Evolutionary conservation across 2,329 filamentous ascomycete species (phyloP).

Genomic region (Dendryphion nanum): DNA sequence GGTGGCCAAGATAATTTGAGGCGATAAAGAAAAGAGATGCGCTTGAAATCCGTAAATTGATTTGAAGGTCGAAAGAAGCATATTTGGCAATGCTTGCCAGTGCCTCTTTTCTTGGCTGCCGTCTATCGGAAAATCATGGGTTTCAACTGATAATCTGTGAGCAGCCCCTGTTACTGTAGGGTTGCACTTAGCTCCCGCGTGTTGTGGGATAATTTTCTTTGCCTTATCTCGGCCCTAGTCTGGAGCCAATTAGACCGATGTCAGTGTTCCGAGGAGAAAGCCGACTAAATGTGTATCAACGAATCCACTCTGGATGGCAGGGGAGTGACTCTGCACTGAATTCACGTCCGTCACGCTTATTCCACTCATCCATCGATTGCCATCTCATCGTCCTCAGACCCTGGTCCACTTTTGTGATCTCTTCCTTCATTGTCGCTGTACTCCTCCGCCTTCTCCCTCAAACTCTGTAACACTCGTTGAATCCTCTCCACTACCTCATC

Average conservation of each 20-base stretch:
- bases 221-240: slow-evolving; percentile 9
- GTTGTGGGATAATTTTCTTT: slow-evolving; percentile 3
- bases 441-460: slow-evolving; percentile 13
- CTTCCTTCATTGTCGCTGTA: background rate
- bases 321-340: too few relatives aligned
- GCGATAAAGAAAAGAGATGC: too few relatives aligned
- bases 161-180: background rate
- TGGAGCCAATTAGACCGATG: slow-evolving; percentile 9
- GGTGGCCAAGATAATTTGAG: too few relatives aligned
- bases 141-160: background rate
- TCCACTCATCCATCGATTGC: slow-evolving; percentile 4
- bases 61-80: background rate
- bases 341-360: too few relatives aligned
- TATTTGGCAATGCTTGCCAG: too few relatives aligned
- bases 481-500: slow-evolving; percentile 71
- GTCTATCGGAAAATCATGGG: background rate
- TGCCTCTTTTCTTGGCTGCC: background rate
- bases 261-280: slow-evolving; percentile 11
- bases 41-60: background rate
- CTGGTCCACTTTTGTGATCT: too few relatives aligned
- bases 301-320: too few relatives aligned
- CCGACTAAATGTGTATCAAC: too few relatives aligned
- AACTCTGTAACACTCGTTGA: slow-evolving; percentile 52
- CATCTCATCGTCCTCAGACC: too few relatives aligned
- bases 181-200: background rate